These are phyloP conservation scores for Incumbomyces lentus DNA, from an alignment of 2,329 filamentous ascomycete species.

Conservation along the genomic window DNA sequence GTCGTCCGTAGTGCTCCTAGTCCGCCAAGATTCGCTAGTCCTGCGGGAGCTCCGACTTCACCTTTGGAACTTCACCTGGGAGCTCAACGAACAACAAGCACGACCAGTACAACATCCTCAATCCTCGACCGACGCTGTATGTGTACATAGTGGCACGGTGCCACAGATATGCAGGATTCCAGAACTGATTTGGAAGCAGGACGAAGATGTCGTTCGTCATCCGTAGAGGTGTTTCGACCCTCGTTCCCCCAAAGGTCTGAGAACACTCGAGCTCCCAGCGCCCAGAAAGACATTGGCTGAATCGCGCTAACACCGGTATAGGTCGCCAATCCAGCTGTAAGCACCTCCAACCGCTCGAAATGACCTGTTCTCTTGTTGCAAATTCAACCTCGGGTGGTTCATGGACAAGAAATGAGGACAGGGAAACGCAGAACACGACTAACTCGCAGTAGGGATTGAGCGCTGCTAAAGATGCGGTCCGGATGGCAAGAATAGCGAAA, in stretches of 20 bases:
- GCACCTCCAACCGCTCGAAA: not conserved
- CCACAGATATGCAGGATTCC: not conserved
- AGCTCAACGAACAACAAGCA: too few species aligned
- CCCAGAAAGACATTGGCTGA: too few species aligned
- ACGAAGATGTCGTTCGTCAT: conserved; percentile 82
- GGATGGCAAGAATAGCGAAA: conserved; percentile 95
- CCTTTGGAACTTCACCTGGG: too few species aligned
- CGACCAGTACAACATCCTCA: too few species aligned
- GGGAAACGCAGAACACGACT: not conserved
- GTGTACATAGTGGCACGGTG: conserved; percentile 17
- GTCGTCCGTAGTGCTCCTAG: too few species aligned
- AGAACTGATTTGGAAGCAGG: not conserved
- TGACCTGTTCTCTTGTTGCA: not conserved
- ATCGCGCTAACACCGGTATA: conserved; percentile 2
- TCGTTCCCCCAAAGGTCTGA: conserved; percentile 92
- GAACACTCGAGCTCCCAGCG: too few species aligned
- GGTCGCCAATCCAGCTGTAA: conserved; percentile 17
- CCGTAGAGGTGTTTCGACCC: conserved; percentile 87
- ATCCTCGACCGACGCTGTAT: not conserved
- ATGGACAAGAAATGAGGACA: not conserved
- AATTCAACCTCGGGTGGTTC: not conserved
- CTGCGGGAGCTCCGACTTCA: too few species aligned
- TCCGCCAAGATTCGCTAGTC: too few species aligned
- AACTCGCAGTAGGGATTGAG: conserved; percentile 64
- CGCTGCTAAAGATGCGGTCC: conserved; percentile 85